phyloP scores from a whole-genome alignment of 495 filamentous ascomycete species.

The Aspergillus campestris region DNA sequence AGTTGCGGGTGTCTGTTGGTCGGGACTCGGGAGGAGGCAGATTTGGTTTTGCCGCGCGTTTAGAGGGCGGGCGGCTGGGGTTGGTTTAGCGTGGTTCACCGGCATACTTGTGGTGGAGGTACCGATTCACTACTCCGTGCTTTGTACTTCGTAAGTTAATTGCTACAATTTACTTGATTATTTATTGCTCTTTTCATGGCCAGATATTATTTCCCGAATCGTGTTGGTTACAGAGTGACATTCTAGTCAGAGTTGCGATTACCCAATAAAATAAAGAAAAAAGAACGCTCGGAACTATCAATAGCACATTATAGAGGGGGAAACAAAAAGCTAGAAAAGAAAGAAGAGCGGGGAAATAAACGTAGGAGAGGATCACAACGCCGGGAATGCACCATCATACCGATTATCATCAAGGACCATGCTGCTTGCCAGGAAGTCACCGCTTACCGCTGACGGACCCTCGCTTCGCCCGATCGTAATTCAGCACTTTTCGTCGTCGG shows the following conservation, averaged over 20 bases:
- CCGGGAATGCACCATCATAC: conserved; percentile 13
- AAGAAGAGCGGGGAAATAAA: not conserved
- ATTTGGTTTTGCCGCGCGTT: conserved; percentile 25
- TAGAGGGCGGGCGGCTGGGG: not conserved
- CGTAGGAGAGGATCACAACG: not conserved
- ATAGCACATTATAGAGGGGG: not conserved
- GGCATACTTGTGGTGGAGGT: too few species aligned
- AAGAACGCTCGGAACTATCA: not conserved
- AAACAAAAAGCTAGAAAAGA: not conserved
- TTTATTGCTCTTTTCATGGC: too few species aligned
- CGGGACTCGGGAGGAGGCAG: too few species aligned
- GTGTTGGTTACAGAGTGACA: too few species aligned
- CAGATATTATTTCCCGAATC: too few species aligned
- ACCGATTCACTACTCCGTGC: too few species aligned
- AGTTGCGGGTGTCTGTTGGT: too few species aligned
- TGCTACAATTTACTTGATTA: too few species aligned
- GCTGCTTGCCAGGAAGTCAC: conserved; percentile 2
- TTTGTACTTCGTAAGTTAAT: too few species aligned
- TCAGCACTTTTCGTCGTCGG: conserved; percentile 55
- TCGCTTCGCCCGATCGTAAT: conserved; percentile 46
- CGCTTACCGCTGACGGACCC: conserved; percentile 15
- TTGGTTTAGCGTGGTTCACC: too few species aligned
- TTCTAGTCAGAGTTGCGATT: too few species aligned
- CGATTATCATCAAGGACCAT: conserved; percentile 1
- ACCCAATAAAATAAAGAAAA: not conserved